Evolutionary conservation across 768 basidiomycete species (phyloP).

Genomic region (Tubosaeta sp.): DNA sequence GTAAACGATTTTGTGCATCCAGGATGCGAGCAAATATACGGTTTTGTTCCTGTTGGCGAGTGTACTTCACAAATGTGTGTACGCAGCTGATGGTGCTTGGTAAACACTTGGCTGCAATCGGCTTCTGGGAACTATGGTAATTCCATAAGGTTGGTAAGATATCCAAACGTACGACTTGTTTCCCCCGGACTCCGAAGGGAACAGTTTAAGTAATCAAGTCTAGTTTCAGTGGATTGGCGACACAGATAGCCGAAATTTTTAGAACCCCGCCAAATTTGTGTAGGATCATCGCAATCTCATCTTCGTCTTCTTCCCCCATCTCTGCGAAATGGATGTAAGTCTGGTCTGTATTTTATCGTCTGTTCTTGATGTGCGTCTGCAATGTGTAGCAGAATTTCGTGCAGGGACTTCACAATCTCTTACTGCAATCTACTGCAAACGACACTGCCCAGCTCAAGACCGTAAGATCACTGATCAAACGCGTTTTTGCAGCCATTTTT

Average conservation of each 20-base stretch:
- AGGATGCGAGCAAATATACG: constrained; percentile 68
- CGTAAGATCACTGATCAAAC: constrained; percentile 48
- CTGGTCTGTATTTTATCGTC: not conserved
- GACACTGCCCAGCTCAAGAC: constrained; percentile 88
- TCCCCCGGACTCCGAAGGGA: too few species aligned
- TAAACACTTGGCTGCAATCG: constrained; percentile 63
- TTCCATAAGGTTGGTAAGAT: not conserved
- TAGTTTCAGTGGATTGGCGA: too few species aligned
- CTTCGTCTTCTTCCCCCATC: constrained; percentile 28
- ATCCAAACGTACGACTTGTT: constrained; percentile 66
- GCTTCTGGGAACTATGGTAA: constrained; percentile 66
- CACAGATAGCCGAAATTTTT: constrained; percentile 30
- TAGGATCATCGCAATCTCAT: constrained; percentile 27
- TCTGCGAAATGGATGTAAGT: constrained; percentile 30
- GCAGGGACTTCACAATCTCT: constrained; percentile 78
- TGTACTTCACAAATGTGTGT: constrained; percentile 70
- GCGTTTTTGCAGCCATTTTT: constrained; percentile 17
- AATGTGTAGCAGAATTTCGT: constrained; percentile 59
- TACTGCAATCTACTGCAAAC: constrained; percentile 74
- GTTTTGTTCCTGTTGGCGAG: constrained; percentile 77
- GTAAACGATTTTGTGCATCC: constrained; percentile 81
- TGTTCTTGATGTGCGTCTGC: constrained; percentile 1
- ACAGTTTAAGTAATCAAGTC: too few species aligned
- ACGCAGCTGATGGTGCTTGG: constrained; percentile 82
- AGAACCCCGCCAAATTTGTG: constrained; percentile 58